Evolutionary conservation across 2,329 filamentous ascomycete species (phyloP), one percentile per base, ranked within the genome.

Genomic region (Phaeophleospora eucalypticola): DNA sequence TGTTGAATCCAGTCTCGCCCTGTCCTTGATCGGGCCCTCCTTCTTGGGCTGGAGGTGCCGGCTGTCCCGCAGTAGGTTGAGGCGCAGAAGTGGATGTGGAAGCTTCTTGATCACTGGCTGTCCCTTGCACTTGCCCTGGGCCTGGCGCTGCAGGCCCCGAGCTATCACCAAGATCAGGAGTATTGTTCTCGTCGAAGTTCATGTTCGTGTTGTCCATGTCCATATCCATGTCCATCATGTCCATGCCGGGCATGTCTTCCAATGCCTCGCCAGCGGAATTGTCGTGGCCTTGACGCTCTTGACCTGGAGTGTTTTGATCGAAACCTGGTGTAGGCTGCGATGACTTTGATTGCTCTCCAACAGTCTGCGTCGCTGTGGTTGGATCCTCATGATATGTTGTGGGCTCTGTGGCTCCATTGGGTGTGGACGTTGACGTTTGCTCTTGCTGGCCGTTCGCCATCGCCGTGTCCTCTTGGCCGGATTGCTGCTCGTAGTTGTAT

Each of bases 361-460:
- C 37, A 15, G 45, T 45, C 14, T 45, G 45, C 16, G 42, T 35
- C 15, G 29, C 36, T 7, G 38, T 36, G 20, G 39, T 46, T 8
- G 49, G 49, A 19, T 48, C 49, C 14, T 43, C 49, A 12, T 52
- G 49, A 39, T 45, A 52, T 15, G 45, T 51, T 2, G 41, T 43
- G 14, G 35, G 12, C 14, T 48, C 43, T 33, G 21, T 34, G 4
- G 33, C 10, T 9, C 42, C 48, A 8, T 52, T 49, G 83, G 36
- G 86, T 68, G 53, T 85, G 81, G 34, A 20, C 15, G 48, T 42
- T 21, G 36, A 40, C 27, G 38, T 47, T 14, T 46, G 49, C 16
- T 39, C 41, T 15, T 44, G 54, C 12, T 14, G 41, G 19, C 24
- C 42, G 43, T 41, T 50, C 36, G 21, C 38, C 27, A 51, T 20